Base-by-base conservation (phyloP, 768 basidiomycete genomes). In the Trametes elegans region DNA sequence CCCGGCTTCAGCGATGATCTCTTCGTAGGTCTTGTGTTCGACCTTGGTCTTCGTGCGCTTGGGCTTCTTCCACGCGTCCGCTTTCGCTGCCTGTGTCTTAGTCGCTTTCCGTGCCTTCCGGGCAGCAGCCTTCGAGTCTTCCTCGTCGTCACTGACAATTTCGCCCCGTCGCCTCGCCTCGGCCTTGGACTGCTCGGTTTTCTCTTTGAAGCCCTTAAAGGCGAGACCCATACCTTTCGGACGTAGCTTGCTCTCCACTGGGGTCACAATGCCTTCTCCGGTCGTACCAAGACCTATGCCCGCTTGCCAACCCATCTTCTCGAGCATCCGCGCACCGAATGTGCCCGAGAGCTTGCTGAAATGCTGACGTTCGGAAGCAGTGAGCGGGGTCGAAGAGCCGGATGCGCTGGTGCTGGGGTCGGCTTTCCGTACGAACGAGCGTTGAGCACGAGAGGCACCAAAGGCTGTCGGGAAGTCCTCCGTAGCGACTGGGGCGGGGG, bases 1-100 rank as follows among this genome's bases (percentile, higher is more conserved):
- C 0, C 88, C 91, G 21, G 91, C 86, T 67, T 96, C 93, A 2
- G 90, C 88, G 47, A 99, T 69, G 49, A 98, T 91, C 71, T 99
- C 84, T 70, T 99, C 97, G 67, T 98, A 99, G 0, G 94, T 93
- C 78, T 96, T 97, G 75, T 98, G 94, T 67, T 93, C 86, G 29
- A 94, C 75, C 71, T 84, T 92, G 19, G 80, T 84, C 72, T 92
- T 97, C 50, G 84, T 77, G 69, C 88, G 94, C 78, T 83, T 90
- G 7, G 89, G 83, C 57, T 82, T 82, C 73, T 88, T 94, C 95
- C 94, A 97, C 5, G 79, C 79, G 57, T 93, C 87, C 14, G 88
- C 79, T 65, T 83, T 75, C 63, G 87, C 68, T 38, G 67, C 83
- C 64, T 83, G 73, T 59, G 73, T 77, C 62, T 82, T 80, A 49